Evolutionary conservation across 1,139 yeast genomes (phyloP).

Genomic region (Candida tunisiensis): DNA sequence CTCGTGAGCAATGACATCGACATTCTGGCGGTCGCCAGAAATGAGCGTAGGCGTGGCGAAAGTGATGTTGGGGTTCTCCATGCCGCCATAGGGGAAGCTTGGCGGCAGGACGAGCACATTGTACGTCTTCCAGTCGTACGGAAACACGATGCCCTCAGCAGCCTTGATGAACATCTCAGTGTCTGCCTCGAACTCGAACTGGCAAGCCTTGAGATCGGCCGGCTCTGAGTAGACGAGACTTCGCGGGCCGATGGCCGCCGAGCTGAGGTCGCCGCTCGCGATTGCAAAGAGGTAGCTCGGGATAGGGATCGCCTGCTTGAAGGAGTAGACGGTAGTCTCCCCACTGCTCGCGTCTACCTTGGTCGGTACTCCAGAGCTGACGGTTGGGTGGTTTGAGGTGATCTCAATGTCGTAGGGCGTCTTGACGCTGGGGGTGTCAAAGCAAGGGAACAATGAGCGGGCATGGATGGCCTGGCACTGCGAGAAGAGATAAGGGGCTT

Average conservation of each 20-base stretch:
- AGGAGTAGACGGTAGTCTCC: conserved; percentile 21
- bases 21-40: conserved; percentile 73
- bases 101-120: conserved; percentile 70
- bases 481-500: conserved; percentile 63
- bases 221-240: conserved; percentile 76
- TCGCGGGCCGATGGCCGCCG: conserved; percentile 69
- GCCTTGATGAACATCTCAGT: conserved; percentile 60
- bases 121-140: conserved; percentile 75
- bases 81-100: conserved; percentile 88
- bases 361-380: conserved; percentile 48
- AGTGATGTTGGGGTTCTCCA: conserved; percentile 89
- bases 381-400: conserved; percentile 45
- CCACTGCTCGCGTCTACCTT: conserved; percentile 4
- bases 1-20: conserved; percentile 83
- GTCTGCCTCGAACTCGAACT: conserved; percentile 68
- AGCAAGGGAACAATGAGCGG: conserved; percentile 74
- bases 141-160: conserved; percentile 69
- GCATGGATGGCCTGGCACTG: conserved; percentile 91
- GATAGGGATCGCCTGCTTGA: conserved; percentile 65
- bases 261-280: conserved; percentile 66
- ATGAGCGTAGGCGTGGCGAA: conserved; percentile 84
- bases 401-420: conserved; percentile 44
- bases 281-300: conserved; percentile 75
- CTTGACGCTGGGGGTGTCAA: conserved; percentile 81
- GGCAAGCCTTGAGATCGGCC: conserved; percentile 43